Evolutionary conservation across 2,329 filamentous ascomycete species (phyloP), one percentile per base, ranked within the genome.

Genomic region (Colletotrichum chrysophilum): DNA sequence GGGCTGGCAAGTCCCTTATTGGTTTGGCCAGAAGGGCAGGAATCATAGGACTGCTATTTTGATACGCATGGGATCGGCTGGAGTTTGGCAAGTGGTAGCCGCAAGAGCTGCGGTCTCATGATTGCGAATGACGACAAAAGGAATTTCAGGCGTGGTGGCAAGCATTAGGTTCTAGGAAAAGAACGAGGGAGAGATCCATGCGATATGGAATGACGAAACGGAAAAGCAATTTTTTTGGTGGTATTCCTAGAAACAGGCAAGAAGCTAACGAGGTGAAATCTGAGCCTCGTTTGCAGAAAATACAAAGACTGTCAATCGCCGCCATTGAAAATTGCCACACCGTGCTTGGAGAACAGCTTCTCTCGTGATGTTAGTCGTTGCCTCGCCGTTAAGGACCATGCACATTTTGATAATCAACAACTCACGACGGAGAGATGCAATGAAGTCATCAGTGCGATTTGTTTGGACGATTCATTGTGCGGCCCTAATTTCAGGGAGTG

Each of bases 81-180:
- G 74, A 76, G 74, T 76, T 76, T 75, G 71, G 74, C 74, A 66
- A 66, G 71, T 76, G 74, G 61, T 52, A 66, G 74, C 71, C 62
- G 66, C 66, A 66, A 61, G 61, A 70, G 66, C 52, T 71, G 71
- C 56, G 71, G 71, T 61, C 62, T 76, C 60, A 76, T 71, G 66
- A 71, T 62, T 76, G 71, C 60, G 66, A 26, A 26, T 75, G 71
- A 71, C 38, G 71, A 74, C 64, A 74, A 60, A 58, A 60, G 26
- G 71, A 26, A 52, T 66, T 70, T 66, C 36, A 66, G 71, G 71
- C 61, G 61, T 75, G 74, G 61, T 43, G 66, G 74, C 66, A 69
- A 65, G 74, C 73, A 69, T 74, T 76, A 64, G 65, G 64, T 69
- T 76, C 56, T 76, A 48, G 58, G 58, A 26, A 64, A 58, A 21